Evolutionary conservation across 495 filamentous ascomycete genomes (phyloP).

Genomic region (Trichoderma orchidacearum): DNA sequence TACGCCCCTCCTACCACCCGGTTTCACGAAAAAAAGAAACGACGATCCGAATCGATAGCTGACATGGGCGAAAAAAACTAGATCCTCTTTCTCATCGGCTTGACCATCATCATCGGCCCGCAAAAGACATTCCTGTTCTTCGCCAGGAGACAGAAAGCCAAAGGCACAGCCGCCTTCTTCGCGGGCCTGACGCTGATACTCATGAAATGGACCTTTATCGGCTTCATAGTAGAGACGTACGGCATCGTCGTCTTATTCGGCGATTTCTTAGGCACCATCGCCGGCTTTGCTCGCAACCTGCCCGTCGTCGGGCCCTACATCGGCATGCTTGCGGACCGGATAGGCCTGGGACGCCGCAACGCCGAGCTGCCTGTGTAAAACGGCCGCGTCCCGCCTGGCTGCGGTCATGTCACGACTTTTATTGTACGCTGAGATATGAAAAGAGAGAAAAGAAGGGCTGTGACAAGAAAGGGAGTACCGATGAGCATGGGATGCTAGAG

Average conservation of each 20-base stretch:
- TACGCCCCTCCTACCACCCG: slow-evolving; percentile 17
- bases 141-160: slow-evolving; percentile 78
- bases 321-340: slow-evolving; percentile 48
- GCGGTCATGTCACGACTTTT: background rate
- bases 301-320: slow-evolving; percentile 81
- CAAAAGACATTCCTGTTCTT: slow-evolving; percentile 88
- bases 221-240: slow-evolving; percentile 83
- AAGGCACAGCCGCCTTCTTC: slow-evolving; percentile 82
- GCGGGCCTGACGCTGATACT: slow-evolving; percentile 77
- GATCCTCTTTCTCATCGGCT: slow-evolving; percentile 94
- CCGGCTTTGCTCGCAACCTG: slow-evolving; percentile 68
- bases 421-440: background rate
- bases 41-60: background rate
- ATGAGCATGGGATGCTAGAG: background rate
- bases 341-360: slow-evolving; percentile 52
- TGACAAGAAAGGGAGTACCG: no score
- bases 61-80: slow-evolving; percentile 16
- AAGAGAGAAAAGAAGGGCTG: background rate
- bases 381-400: background rate
- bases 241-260: slow-evolving; percentile 89
- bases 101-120: slow-evolving; percentile 89
- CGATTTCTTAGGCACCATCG: slow-evolving; percentile 89
- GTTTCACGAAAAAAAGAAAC: background rate
- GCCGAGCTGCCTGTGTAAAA: slow-evolving; percentile 60
- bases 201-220: slow-evolving; percentile 73